Percentiles rank a stretch among this genome's conserved stretches.
These are phyloP conservation scores for Calophaca sinica DNA, from an alignment of 306 rosid species.

Conservation along the genomic window DNA sequence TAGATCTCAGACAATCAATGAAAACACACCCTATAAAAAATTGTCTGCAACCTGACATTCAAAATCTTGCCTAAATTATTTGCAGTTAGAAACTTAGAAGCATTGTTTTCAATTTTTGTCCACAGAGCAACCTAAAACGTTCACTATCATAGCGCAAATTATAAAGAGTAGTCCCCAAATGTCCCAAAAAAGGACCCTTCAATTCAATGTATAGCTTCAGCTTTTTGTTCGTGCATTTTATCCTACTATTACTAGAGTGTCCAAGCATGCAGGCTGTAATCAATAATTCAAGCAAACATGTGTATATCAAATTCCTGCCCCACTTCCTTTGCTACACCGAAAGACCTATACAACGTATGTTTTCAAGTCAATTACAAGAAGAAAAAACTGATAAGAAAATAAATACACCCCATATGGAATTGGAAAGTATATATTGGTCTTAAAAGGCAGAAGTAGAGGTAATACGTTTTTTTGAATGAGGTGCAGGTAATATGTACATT, in stretches of 20 bases:
- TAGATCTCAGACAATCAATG: background rate
- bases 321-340: conserved; percentile 15
- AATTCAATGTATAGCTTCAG: conserved; percentile 13
- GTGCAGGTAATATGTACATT: conserved; percentile 33
- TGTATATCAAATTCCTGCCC: background rate
- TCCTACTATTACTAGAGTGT: conserved; percentile 1
- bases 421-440: conserved; percentile 17
- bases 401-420: background rate
- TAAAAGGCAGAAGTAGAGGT: conserved; percentile 18
- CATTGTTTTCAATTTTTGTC: background rate
- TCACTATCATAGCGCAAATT: conserved; percentile 1
- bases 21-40: conserved; percentile 7
- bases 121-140: conserved; percentile 15
- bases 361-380: conserved; percentile 31
- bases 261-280: conserved; percentile 19
- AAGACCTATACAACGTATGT: conserved; percentile 16
- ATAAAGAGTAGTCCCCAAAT: conserved; percentile 1
- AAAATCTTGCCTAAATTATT: conserved; percentile 32
- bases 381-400: conserved; percentile 14
- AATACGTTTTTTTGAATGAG: background rate
- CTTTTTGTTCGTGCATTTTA: background rate
- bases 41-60: background rate
- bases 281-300: conserved; percentile 14
- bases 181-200: background rate
- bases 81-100: background rate